phyloP scores from a whole-genome alignment of 768 basidiomycete species.

The Phlegmacium glaucopus region DNA sequence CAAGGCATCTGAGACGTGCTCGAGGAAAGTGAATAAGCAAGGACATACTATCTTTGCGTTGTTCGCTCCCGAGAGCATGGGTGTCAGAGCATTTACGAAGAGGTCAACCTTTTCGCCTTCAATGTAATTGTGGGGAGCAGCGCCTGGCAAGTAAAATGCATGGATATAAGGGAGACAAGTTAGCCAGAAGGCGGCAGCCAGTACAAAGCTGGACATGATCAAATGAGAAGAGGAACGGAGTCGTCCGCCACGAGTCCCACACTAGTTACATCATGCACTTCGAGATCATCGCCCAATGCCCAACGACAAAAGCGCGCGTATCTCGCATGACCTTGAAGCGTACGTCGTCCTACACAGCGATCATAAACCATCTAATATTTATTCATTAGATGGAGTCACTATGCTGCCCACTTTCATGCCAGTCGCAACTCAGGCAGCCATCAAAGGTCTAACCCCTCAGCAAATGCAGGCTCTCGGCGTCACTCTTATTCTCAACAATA shows the following conservation, averaged over 20 bases:
- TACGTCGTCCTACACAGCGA: conserved; percentile 32
- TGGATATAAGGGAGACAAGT: conserved; percentile 23
- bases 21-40: neutral
- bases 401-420: conserved; percentile 93
- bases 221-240: neutral
- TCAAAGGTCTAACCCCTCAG: conserved; percentile 86
- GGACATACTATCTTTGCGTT: conserved; percentile 67
- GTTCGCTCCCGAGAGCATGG: conserved; percentile 67
- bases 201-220: neutral
- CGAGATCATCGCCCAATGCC: conserved; percentile 76
- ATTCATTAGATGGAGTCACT: conserved; percentile 64
- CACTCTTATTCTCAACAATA: conserved; percentile 85
- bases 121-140: conserved; percentile 83
- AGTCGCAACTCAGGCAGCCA: conserved; percentile 88
- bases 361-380: neutral
- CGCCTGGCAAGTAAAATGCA: conserved; percentile 91
- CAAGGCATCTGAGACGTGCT: neutral
- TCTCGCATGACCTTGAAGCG: conserved; percentile 83
- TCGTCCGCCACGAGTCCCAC: neutral
- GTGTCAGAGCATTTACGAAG: conserved; percentile 86
- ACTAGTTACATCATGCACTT: conserved; percentile 61
- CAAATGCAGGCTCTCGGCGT: conserved; percentile 81
- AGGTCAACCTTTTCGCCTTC: conserved; percentile 73
- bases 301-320: conserved; percentile 78
- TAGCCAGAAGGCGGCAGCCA: conserved; percentile 3